Evolutionary conservation across 106 monocot species (phyloP).

Genomic region (Allium sativum): DNA sequence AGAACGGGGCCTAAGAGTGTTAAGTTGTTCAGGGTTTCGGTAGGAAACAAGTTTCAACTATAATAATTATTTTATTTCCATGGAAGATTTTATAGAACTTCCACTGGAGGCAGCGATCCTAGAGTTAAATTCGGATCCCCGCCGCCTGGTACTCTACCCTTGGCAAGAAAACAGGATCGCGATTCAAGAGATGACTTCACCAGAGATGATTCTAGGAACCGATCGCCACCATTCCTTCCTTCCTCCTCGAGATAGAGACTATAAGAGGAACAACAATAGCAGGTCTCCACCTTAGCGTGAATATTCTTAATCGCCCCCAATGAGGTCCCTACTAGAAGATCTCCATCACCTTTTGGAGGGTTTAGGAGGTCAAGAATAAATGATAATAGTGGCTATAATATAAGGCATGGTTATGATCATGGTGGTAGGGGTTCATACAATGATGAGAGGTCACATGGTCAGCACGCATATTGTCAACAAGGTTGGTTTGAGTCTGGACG

Average conservation of each 20-base stretch:
- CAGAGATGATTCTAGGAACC: constrained; percentile 10
- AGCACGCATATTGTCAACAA: constrained; percentile 32
- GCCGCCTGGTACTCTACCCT: constrained; percentile 1
- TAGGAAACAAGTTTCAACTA: too few relatives aligned
- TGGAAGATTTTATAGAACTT: too few relatives aligned
- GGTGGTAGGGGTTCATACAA: constrained; percentile 35
- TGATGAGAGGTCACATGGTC: constrained; percentile 47
- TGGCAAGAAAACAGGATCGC: constrained; percentile 2
- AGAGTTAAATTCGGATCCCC: too few relatives aligned
- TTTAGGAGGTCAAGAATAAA: constrained; percentile 77
- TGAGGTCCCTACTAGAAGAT: constrained; percentile 19
- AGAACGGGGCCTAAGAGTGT: too few relatives aligned
- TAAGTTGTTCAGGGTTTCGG: too few relatives aligned
- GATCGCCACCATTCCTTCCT: constrained; percentile 7
- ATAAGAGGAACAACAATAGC: constrained; percentile 51
- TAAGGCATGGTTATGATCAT: constrained; percentile 37
- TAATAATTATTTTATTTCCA: too few relatives aligned
- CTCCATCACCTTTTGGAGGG: constrained; percentile 23
- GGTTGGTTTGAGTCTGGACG: too few relatives aligned
- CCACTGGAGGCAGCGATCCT: too few relatives aligned
- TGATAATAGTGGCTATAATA: constrained; percentile 60
- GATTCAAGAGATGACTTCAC: not conserved
- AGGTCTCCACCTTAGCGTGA: constrained; percentile 62
- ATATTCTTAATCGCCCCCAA: constrained; percentile 49
- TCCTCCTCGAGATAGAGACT: constrained; percentile 34